These are phyloP conservation scores for Paralagenidium karlingii DNA, from an alignment of 352 stramenopile species.

Conservation along the genomic window DNA sequence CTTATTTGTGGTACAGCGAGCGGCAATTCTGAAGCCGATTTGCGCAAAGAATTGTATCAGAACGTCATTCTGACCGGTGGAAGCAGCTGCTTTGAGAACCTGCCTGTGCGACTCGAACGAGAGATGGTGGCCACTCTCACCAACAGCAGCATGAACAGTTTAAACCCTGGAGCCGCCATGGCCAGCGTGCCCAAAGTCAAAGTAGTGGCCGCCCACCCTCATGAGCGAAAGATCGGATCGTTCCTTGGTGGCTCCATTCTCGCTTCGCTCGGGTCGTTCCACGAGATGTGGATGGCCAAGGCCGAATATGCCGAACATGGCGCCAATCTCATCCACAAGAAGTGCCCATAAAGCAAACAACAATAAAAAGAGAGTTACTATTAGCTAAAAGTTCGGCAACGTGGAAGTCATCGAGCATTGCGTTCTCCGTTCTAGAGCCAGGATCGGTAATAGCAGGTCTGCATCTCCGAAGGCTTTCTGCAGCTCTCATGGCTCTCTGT, in stretches of 20 bases:
- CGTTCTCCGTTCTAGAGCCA: neutral
- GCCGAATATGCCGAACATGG: constrained; percentile 98
- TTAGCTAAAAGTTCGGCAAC: no score
- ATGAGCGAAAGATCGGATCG: constrained; percentile 52
- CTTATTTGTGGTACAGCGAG: constrained; percentile 48
- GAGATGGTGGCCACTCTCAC: constrained; percentile 44
- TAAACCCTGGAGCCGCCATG: constrained; percentile 1
- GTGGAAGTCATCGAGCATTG: no score
- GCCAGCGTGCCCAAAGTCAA: constrained; percentile 27
- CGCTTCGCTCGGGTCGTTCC: constrained; percentile 93
- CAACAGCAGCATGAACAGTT: neutral
- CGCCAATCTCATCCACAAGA: constrained; percentile 93
- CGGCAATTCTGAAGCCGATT: constrained; percentile 52
- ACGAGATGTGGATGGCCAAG: constrained; percentile 99
- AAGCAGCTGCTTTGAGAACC: constrained; percentile 73
- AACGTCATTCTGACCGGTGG: constrained; percentile 71
- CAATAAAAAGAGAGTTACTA: no score
- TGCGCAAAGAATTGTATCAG: constrained; percentile 70
- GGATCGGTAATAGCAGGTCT: neutral
- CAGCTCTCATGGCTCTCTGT: no score
- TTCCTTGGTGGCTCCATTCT: constrained; percentile 95
- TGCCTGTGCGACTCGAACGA: constrained; percentile 54
- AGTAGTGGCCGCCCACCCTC: constrained; percentile 41
- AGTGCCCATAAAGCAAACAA: constrained; percentile 63
- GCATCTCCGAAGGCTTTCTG: no score